Conservation (phyloP, 106 monocot genomes). For the Narthecium ossifragum region DNA sequence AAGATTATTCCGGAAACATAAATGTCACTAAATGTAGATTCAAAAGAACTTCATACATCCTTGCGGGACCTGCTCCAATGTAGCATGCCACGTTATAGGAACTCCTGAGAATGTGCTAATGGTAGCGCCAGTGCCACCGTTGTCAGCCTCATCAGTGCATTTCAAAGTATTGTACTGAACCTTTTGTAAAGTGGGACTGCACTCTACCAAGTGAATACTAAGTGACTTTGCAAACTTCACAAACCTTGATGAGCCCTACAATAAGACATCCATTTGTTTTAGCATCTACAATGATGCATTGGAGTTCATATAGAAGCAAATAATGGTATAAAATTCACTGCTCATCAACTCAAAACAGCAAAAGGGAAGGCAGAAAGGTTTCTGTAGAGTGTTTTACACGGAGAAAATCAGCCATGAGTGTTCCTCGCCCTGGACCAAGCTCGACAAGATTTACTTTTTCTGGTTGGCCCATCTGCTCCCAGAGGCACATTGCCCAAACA, state of each 20-base stretch:
- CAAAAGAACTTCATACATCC: constrained; percentile 63
- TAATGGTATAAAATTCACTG: too few species aligned
- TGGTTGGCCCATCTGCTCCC: constrained; percentile 94
- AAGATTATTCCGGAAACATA: too few species aligned
- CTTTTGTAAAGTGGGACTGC: constrained; percentile 83
- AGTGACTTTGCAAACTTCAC: constrained; percentile 66
- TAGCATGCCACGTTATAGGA: constrained; percentile 70
- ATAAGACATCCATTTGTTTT: constrained; percentile 7
- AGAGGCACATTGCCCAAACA: constrained; percentile 91
- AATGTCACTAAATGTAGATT: constrained; percentile 1
- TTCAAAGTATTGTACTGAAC: constrained; percentile 63
- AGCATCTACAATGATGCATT: not conserved
- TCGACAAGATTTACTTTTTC: constrained; percentile 73
- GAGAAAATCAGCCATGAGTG: constrained; percentile 91
- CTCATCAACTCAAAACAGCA: too few species aligned
- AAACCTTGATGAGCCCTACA: constrained; percentile 85
- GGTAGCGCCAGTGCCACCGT: constrained; percentile 18
- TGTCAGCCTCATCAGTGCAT: constrained; percentile 45
- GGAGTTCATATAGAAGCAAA: too few species aligned
- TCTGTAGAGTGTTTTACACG: constrained; percentile 78
- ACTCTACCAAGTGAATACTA: constrained; percentile 82
- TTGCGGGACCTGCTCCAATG: constrained; percentile 72
- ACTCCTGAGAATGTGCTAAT: constrained; percentile 41
- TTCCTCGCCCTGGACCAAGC: constrained; percentile 95
- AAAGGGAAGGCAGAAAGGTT: too few species aligned